These are phyloP conservation scores for Phialophora expanda DNA, from an alignment of 2,329 filamentous ascomycete species.

Conservation along the genomic window DNA sequence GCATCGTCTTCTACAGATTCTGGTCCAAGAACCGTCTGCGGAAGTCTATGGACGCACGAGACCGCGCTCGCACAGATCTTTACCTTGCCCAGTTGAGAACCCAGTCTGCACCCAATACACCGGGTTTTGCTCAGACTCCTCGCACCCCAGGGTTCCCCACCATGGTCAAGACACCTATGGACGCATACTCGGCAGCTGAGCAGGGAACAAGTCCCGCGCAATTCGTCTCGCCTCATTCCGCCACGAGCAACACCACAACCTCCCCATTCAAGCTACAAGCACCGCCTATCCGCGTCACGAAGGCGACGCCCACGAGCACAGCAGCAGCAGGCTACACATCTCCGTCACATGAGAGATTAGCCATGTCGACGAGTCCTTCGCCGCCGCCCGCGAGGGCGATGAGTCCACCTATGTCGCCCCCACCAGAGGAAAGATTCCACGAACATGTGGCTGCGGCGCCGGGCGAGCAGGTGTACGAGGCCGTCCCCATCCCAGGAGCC, in stretches of 20 bases:
- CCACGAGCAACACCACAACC: conserved; percentile 58
- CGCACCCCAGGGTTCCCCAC: conserved; percentile 53
- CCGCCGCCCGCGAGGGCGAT: conserved; percentile 47
- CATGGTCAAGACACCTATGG: conserved; percentile 18
- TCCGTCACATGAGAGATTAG: conserved; percentile 43
- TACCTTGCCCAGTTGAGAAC: conserved; percentile 83
- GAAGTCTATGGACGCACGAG: conserved; percentile 95
- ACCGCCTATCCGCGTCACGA: conserved; percentile 77
- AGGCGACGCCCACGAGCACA: conserved; percentile 72
- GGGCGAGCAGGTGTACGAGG: conserved; percentile 81
- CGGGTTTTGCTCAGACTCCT: conserved; percentile 77
- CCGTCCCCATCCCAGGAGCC: conserved; percentile 86
- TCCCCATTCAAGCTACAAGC: conserved; percentile 82
- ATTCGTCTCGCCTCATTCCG: conserved; percentile 61
- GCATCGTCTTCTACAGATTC: conserved; percentile 94
- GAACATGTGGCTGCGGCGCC: conserved; percentile 72
- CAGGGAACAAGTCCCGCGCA: conserved; percentile 58
- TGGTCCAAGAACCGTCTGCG: conserved; percentile 93
- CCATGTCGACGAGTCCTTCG: conserved; percentile 31
- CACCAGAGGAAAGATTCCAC: conserved; percentile 56
- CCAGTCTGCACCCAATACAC: conserved; percentile 94
- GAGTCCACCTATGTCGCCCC: conserved; percentile 38
- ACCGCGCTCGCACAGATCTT: conserved; percentile 90
- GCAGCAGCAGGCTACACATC: conserved; percentile 65
- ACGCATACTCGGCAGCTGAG: conserved; percentile 47